Evolutionary conservation across 1,284 basidiomycete genomes (phyloP), one percentile per base, ranked within the genome.

Genomic region (Trametes sp.): DNA sequence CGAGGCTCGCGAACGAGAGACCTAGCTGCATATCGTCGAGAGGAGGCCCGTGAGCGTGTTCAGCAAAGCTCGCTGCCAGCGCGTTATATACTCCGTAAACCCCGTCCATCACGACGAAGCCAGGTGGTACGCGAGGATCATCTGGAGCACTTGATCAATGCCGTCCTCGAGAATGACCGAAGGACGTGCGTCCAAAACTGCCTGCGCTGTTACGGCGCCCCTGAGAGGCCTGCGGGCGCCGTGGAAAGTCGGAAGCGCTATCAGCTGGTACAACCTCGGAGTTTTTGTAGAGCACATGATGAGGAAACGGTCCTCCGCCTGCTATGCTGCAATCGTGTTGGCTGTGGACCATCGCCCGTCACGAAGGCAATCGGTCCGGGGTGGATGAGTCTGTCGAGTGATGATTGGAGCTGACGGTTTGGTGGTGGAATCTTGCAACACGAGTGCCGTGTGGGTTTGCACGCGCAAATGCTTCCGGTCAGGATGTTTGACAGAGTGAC

Each of bases 221-320:
- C 51, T 33, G n/a, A 14, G 46, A 26, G 53, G 48, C 44, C 23
- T 16, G 29, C n/a, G 52, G 53, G 35, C 52, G 52, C 36, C 45
- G 52, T 41, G n/a, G 10, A 16, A n/a, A 46, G 35, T 35, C 45
- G 45, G 59, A 29, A 60, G 28, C 59, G 52, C 52, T 60, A 54
- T 64, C 65, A 67, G 57, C 60, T 52, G 65, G 62, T 62, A 28
- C 62, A 67, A 57, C 48, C 33, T 67, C 65, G 65, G 65, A 48
- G 33, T 56, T 62, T 61, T 60, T 61, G 24, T 9, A 14, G 29
- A 44, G 54, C 65, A 62, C 65, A 64, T 67, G 65, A 62, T 52
- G 46, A 60, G 54, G 24, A n/a, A 33, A 41, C 62, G 66, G 66
- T 54, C 48, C 44, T 61, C 62, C 65, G 64, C 23, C 31, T 26